A percentile compares a stretch with the other conserved stretches of the same genome.
Conservation (phyloP, 371 early-diverging fungal genomes). For the Mortierella sp. region DNA sequence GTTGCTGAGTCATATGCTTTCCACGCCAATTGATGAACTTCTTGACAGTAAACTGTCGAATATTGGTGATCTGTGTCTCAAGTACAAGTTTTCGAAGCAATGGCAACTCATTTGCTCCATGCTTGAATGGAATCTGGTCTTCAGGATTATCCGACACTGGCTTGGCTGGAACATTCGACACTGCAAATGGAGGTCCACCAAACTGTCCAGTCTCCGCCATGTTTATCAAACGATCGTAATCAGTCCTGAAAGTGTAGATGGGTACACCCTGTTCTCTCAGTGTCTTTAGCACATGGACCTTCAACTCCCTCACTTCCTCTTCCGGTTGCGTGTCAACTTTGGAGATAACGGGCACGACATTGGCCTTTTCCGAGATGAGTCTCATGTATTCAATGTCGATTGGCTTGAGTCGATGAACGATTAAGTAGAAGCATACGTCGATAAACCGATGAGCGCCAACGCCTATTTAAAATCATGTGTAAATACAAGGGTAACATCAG, state of each 20-base stretch:
- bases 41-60: conserved; percentile 64
- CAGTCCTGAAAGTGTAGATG: conserved; percentile 53
- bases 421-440: conserved; percentile 77
- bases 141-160: conserved; percentile 22
- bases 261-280: conserved; percentile 61
- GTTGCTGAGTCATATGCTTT: conserved; percentile 34
- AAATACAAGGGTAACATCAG: neutral
- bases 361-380: conserved; percentile 67
- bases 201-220: conserved; percentile 40
- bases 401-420: conserved; percentile 73
- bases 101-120: conserved; percentile 38
- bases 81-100: conserved; percentile 57
- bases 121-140: conserved; percentile 39
- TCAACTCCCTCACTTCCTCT: conserved; percentile 70
- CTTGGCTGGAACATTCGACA: conserved; percentile 29
- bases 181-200: conserved; percentile 55
- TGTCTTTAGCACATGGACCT: conserved; percentile 63
- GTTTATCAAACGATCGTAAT: conserved; percentile 37
- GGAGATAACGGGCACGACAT: conserved; percentile 74
- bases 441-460: conserved; percentile 68
- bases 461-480: conserved; percentile 10
- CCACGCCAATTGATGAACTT: conserved; percentile 70
- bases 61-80: conserved; percentile 61
- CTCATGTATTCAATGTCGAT: conserved; percentile 84
- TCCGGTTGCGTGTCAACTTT: conserved; percentile 75